Evolutionary conservation across 768 basidiomycete species (phyloP).

Genomic region (Chiua virens): DNA sequence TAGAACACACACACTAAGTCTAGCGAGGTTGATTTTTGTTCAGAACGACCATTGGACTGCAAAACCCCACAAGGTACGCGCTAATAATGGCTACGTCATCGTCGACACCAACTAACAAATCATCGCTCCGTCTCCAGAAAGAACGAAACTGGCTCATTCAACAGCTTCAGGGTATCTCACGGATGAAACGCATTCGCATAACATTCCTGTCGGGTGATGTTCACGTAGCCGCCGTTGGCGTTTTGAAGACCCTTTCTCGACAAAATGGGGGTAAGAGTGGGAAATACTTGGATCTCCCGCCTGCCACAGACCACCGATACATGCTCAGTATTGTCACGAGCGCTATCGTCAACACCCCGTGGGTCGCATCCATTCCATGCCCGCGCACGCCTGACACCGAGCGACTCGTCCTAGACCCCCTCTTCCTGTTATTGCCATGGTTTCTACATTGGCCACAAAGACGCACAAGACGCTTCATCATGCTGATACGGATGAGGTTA

Average conservation of each 20-base stretch:
- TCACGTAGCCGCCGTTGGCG: constrained; percentile 84
- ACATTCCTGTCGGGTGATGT: constrained; percentile 92
- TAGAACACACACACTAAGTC: constrained; percentile 25
- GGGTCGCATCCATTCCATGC: constrained; percentile 28
- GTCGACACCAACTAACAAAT: neutral
- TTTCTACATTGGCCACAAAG: constrained; percentile 76
- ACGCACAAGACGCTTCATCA: constrained; percentile 85
- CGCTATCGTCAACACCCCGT: constrained; percentile 98
- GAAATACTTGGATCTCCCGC: constrained; percentile 35
- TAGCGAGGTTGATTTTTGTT: constrained; percentile 47
- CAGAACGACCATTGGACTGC: constrained; percentile 95
- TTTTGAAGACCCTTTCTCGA: constrained; percentile 63
- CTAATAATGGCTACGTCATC: neutral
- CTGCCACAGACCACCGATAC: constrained; percentile 71
- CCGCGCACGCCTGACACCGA: neutral
- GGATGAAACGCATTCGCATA: constrained; percentile 64
- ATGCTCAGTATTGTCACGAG: constrained; percentile 90
- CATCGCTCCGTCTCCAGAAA: constrained; percentile 45
- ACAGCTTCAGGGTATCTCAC: constrained; percentile 73
- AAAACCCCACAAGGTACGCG: constrained; percentile 65
- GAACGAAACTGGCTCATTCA: constrained; percentile 91
- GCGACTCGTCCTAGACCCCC: constrained; percentile 47
- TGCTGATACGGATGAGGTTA: constrained; percentile 81
- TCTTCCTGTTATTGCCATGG: constrained; percentile 70
- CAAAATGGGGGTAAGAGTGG: constrained; percentile 43